Evolutionary conservation across 352 stramenopile species (phyloP), one percentile per base, ranked within the genome.

Genomic region (Pythium myriotylum): DNA sequence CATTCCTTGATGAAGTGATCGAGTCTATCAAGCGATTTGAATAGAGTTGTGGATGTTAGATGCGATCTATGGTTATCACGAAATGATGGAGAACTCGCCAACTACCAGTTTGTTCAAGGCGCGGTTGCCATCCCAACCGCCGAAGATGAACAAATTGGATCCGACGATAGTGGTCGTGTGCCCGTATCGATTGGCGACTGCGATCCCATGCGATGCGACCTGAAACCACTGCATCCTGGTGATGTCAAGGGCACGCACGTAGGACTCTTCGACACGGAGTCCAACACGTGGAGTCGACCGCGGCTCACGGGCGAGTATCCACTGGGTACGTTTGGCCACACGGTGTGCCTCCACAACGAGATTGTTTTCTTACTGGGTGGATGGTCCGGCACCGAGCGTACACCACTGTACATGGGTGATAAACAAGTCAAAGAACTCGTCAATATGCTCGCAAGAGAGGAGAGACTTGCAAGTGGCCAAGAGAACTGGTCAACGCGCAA

Each of bases 111-210:
- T 77, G 59, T 86, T 87, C 17, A 94, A 77, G 22, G 85, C 81
- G 45, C 80, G 80, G 57, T 91, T 92, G 46, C 85, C 85, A 43
- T 92, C 85, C 85, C 83, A 94, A 46, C 85, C 85, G 17, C 85
- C 85, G 43, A 92, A 94, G 29, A 92, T 35, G 45, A 92, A 94
- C 10, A 92, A 37, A 46, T 91, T 76, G 26, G 75, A 67, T 14
- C 85, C 85, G 9, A 92, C 78, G 32, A 89, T 42, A 16, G 80
- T 87, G 8, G 64, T 77, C 19, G 77, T 76, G 64, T 94, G 85
- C 5, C 85, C 83, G 56, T 94, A 94, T 10, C 85, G 83, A 48
- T 88, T 94, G 13, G 67, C 48, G 14, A 91, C 74, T 2, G 50
- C 37, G 4, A 80, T 67, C 10, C 84, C 84, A 16, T 82, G 57